Percentiles rank a stretch among this genome's conserved stretches.
These are phyloP conservation scores for Obelidium mucronatum DNA, from an alignment of 192 early-diverging fungal species.

Conservation along the genomic window DNA sequence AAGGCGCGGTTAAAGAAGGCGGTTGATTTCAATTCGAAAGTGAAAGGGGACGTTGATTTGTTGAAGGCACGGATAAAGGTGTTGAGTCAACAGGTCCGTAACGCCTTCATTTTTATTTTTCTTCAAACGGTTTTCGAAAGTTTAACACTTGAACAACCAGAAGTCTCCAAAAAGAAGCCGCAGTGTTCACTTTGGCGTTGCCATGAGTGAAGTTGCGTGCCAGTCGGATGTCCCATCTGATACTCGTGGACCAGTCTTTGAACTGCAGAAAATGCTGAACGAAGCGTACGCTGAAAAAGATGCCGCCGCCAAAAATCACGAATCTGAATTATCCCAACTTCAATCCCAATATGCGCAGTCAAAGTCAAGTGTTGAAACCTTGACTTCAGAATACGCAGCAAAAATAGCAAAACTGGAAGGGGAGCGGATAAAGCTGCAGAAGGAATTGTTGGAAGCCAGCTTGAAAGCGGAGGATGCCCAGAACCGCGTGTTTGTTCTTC, in stretches of 20 bases:
- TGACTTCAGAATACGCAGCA: neutral
- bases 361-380: neutral
- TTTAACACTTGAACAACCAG: too few relatives aligned
- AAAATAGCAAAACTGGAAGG: neutral
- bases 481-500: constrained; percentile 8
- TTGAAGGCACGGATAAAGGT: constrained; percentile 27
- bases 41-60: constrained; percentile 15
- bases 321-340: neutral
- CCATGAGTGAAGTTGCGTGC: neutral
- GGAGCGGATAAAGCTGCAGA: neutral
- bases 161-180: neutral
- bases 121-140: too few relatives aligned
- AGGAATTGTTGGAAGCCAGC: neutral
- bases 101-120: neutral
- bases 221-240: neutral
- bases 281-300: constrained; percentile 18
- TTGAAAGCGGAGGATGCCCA: neutral
- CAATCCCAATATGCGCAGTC: neutral
- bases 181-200: constrained; percentile 14
- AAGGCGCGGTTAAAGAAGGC: neutral
- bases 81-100: neutral
- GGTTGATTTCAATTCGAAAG: neutral
- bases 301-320: neutral
- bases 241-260: neutral
- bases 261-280: constrained; percentile 11